phyloP scores from a whole-genome alignment of 208 protist genomes.

The Blastocrithidia nonstop region DNA sequence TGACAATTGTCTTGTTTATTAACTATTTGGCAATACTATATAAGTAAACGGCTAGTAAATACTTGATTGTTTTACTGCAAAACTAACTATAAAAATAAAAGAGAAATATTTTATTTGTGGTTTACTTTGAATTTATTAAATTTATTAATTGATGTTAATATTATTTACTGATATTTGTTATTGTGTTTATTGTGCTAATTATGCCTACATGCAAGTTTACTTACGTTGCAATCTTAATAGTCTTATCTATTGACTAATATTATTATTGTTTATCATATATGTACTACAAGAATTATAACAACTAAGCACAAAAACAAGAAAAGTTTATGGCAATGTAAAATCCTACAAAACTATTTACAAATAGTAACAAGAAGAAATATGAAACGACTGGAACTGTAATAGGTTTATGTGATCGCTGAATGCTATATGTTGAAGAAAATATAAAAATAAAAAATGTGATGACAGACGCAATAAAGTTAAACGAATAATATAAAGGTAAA shows the following conservation, averaged over 20 bases:
- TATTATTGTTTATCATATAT: slow-evolving; percentile 1
- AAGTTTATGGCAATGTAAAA: not conserved
- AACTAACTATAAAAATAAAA: not conserved
- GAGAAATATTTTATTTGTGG: slow-evolving; percentile 4
- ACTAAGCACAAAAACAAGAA: too few species aligned
- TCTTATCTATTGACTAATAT: slow-evolving; percentile 1
- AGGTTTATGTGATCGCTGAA: too few species aligned
- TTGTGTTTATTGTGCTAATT: slow-evolving; percentile 1
- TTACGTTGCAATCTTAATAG: not conserved
- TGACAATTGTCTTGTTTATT: not conserved
- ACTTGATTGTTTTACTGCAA: not conserved
- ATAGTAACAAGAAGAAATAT: slow-evolving; percentile 1
- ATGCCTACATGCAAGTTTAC: not conserved
- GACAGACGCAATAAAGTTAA: too few species aligned
- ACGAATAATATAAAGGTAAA: too few species aligned
- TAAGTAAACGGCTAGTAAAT: not conserved
- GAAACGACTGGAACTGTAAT: not conserved
- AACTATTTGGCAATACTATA: not conserved
- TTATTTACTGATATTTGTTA: slow-evolving; percentile 1
- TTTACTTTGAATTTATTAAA: not conserved
- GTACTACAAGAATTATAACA: slow-evolving; percentile 1
- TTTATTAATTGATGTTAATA: slow-evolving; percentile 1
- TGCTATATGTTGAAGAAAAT: not conserved
- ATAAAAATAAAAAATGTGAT: slow-evolving; percentile 1
- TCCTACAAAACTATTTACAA: not conserved